A percentile compares a stretch with the other conserved stretches of the same genome.
Conservation (phyloP, 2,329 filamentous ascomycete species). For the Macrophomina phaseolina region DNA sequence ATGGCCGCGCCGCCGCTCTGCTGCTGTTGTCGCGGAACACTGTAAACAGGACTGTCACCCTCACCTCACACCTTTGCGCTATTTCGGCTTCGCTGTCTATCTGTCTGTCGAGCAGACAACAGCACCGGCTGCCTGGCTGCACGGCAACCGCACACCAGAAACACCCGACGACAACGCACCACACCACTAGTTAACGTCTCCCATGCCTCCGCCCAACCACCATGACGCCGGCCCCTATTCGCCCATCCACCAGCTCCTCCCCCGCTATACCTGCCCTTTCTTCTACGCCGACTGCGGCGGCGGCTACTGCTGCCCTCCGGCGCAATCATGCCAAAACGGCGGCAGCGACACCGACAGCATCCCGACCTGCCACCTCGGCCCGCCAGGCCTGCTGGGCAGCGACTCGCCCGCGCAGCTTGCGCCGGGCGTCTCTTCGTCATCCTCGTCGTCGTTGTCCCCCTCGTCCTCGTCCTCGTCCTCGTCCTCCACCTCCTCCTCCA, state of each 20-base stretch:
- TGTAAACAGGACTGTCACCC: too few species aligned
- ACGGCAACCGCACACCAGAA: background rate
- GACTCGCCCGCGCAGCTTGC: background rate
- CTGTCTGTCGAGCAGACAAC: too few species aligned
- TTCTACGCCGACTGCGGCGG: conserved; percentile 4
- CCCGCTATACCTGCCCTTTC: background rate
- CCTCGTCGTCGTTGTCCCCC: background rate
- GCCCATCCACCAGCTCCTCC: background rate
- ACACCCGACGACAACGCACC: background rate
- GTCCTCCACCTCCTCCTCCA: background rate
- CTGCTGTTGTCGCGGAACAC: too few species aligned
- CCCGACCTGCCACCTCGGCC: background rate
- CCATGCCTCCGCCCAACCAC: background rate
- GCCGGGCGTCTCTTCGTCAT: background rate
- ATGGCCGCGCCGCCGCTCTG: too few species aligned
- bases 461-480: background rate
- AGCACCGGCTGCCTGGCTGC: too few species aligned
- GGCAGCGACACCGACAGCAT: background rate
- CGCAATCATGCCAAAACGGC: background rate
- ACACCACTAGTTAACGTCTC: background rate
- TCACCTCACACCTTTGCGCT: too few species aligned
- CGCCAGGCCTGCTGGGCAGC: background rate
- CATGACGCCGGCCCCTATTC: background rate
- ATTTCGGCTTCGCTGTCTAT: too few species aligned
- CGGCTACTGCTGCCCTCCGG: conserved; percentile 7